These are phyloP conservation scores for Hyaloperonospora arabidopsidis DNA, from an alignment of 352 stramenopile species.

Conservation along the genomic window DNA sequence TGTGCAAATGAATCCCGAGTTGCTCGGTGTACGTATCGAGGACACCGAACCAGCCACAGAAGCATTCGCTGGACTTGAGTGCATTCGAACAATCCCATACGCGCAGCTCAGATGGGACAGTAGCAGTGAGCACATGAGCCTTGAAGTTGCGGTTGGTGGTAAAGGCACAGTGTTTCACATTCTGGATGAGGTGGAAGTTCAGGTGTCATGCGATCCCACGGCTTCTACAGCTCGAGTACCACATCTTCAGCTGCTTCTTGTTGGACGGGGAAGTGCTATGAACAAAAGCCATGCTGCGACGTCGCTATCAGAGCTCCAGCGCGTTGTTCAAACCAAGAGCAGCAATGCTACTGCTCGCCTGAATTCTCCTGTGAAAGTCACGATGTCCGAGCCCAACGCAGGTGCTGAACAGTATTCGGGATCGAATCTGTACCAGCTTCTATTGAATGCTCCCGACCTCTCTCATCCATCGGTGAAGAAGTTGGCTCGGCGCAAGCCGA, in stretches of 20 bases:
- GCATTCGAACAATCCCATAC: slow-evolving; percentile 59
- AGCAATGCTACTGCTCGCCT: slow-evolving; percentile 7
- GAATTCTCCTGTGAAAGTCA: background rate
- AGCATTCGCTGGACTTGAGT: slow-evolving; percentile 47
- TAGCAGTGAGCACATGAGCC: slow-evolving; percentile 21
- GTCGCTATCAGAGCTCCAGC: slow-evolving; percentile 52
- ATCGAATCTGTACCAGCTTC: slow-evolving; percentile 35
- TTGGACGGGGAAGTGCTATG: slow-evolving; percentile 40
- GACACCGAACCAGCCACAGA: slow-evolving; percentile 51
- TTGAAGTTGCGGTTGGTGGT: slow-evolving; percentile 23
- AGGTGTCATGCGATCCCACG: slow-evolving; percentile 71
- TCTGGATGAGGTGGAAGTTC: slow-evolving; percentile 69
- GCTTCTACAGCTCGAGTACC: slow-evolving; percentile 62
- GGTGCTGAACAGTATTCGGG: slow-evolving; percentile 3
- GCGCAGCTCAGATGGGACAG: slow-evolving; percentile 29
- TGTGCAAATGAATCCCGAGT: slow-evolving; percentile 76
- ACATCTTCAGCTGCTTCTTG: slow-evolving; percentile 63
- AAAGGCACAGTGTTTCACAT: slow-evolving; percentile 40
- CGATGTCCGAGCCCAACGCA: background rate
- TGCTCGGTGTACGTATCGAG: slow-evolving; percentile 62
- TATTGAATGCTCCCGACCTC: slow-evolving; percentile 22
- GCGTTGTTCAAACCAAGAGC: slow-evolving; percentile 51
- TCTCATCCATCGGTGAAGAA: slow-evolving; percentile 28
- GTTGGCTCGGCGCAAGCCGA: slow-evolving; percentile 12
- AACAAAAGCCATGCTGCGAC: slow-evolving; percentile 30